Base-by-base conservation (phyloP, 2,329 filamentous ascomycete species). In the Xylaria sp. region DNA sequence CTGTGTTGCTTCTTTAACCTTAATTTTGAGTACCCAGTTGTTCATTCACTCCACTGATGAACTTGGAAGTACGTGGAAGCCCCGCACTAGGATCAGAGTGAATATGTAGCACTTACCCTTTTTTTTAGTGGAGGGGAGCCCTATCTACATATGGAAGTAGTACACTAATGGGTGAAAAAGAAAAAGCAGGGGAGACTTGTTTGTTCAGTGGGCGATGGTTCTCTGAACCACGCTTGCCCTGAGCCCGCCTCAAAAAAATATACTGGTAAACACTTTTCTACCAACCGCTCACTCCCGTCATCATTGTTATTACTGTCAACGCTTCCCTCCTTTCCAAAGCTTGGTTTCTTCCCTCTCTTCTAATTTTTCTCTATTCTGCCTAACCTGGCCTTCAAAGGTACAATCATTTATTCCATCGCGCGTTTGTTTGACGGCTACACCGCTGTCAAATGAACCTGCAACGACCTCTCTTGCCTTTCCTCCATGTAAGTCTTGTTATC, bases 361-460 rank as follows among this genome's bases (percentile, higher is more conserved):
- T 56, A 45, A 42, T 51, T 39, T 24, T 61, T 36, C 45, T 48
- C n/a, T 59, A 30, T 64, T 14, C 27, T 14, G 45, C 61, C 42
- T 27, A 56, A 69, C 53, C 59, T 65, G 68, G 54, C 55, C 65
- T 68, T 64, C 68, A 71, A 68, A 71, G 67, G n/a, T 56, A 12
- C 58, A 58, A 51, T 36, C 55, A 69, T 69, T 71, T 61, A 65
- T 69, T 70, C 75, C 75, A 77, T 81, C 82, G 93, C 93, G 93
- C 93, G 93, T 90, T 97, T 93, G 86, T 91, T 97, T 96, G 93
- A 86, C 93, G 92, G 90, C 90, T 83, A 79, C 70, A 75, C 73
- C 80, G 91, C 93, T 94, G 93, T 97, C 93, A 95, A 93, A 97
- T 97, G 94, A 97, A 96, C 93, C 93, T 98, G 94, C 93, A 94